Evolutionary conservation across 2,329 filamentous ascomycete species (phyloP), one percentile per base, ranked within the genome.

Genomic region (Stachybotrys chlorohalonatus): DNA sequence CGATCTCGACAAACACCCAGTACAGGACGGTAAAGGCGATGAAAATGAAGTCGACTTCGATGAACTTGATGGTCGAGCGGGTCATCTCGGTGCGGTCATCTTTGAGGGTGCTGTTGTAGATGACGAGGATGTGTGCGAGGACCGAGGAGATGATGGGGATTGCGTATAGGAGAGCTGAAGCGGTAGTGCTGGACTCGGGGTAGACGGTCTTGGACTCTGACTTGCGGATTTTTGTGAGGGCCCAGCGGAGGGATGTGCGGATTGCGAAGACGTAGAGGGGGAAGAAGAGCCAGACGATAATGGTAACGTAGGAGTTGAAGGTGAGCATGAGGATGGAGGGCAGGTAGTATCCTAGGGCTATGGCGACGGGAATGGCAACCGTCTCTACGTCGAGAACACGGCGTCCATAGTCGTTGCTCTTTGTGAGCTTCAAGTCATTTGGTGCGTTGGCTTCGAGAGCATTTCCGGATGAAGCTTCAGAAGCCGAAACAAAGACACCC

Each of bases 381-480:
- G 80, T 77, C 64, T 87, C 84, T 2, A 79, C 69, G 24, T 66
- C 67, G 7, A 69, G 68, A 11, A 81, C 65, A 55, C 74, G 71
- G 8, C 75, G 70, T 53, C 36, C n/a, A 32, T 42, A 48, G 54
- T 47, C 49, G 8, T 36, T n/a, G 30, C 84, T 5, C 69, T 90
- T 30, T 70, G 81, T 11, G 86, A 81, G 52, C 77, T 81, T 11
- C 73, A 77, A 2, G 68, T 87, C 13, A 64, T 89, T 15, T 74
- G 78, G 30, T 80, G 74, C 7, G 69, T 85, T 15, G 68, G 84
- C 48, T 80, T 85, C 62, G 46, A 69, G 84, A 49, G 31, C 30
- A 36, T 51, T 31, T 8, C 59, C 51, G 5, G 65, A 63, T 11
- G 46, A 16, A 24, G 46, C 15, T 13, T 7, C 15, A n/a, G 46